Conservation (phyloP, 2,329 filamentous ascomycete genomes). For the Calonectria pteridis region DNA sequence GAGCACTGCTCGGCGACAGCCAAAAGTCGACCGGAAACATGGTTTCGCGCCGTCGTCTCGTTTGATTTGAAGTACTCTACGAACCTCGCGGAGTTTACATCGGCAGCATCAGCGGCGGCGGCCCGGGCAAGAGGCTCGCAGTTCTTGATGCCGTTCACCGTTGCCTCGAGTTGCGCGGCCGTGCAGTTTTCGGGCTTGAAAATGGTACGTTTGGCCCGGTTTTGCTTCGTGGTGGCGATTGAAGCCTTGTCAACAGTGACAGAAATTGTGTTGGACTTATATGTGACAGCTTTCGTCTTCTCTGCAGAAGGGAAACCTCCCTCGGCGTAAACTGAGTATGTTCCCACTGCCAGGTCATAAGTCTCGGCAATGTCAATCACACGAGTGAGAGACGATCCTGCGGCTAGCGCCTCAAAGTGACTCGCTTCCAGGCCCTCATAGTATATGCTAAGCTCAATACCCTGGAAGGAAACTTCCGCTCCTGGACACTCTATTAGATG, state of each 20-base stretch:
- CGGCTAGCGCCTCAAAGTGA: constrained; percentile 23
- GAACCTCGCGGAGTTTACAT: constrained; percentile 28
- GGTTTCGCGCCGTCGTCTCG: constrained; percentile 29
- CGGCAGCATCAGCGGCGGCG: constrained; percentile 29
- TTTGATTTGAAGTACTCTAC: constrained; percentile 41
- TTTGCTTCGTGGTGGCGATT: constrained; percentile 10
- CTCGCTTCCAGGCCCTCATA: constrained; percentile 25
- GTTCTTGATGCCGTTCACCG: constrained; percentile 22
- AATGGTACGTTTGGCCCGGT: constrained; percentile 12
- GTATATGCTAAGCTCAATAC: constrained; percentile 29
- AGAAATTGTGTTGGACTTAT: constrained; percentile 22
- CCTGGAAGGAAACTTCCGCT: constrained; percentile 16
- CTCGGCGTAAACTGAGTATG: constrained; percentile 29
- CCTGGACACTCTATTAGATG: neutral
- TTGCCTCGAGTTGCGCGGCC: constrained; percentile 16
- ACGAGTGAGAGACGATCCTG: constrained; percentile 22
- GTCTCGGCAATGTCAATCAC: constrained; percentile 21
- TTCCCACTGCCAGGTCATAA: constrained; percentile 27
- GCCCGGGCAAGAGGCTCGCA: constrained; percentile 34
- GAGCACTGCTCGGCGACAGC: constrained; percentile 36
- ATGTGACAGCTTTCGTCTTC: neutral
- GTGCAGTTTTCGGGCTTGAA: constrained; percentile 23
- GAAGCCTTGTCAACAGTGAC: constrained; percentile 24
- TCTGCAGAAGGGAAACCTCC: constrained; percentile 5
- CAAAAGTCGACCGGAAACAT: constrained; percentile 31